A percentile compares a stretch with the other conserved stretches of the same genome.
phyloP scores from a whole-genome alignment of 768 basidiomycete genomes.

The Tubosaeta brunneosetosa region DNA sequence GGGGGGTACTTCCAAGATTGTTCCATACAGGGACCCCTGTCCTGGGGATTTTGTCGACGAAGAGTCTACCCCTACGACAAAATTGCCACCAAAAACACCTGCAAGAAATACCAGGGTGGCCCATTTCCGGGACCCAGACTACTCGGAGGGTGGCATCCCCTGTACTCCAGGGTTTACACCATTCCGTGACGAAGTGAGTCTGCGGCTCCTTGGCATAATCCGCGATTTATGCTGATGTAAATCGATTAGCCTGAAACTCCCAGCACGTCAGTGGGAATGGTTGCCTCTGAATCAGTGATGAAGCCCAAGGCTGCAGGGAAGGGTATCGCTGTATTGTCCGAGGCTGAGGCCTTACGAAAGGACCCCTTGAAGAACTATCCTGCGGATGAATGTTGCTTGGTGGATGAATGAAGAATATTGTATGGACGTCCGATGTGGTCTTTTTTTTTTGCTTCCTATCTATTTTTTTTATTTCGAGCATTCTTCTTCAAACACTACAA shows the following conservation, averaged over 20 bases:
- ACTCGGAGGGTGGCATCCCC: slow-evolving; percentile 27
- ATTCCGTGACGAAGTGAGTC: slow-evolving; percentile 66
- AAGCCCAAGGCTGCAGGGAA: slow-evolving; percentile 51
- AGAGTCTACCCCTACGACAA: slow-evolving; percentile 30
- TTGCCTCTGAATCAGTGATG: slow-evolving; percentile 57
- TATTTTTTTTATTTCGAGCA: background rate
- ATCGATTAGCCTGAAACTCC: slow-evolving; percentile 19
- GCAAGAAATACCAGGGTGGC: slow-evolving; percentile 31
- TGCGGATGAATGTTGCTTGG: slow-evolving; percentile 15
- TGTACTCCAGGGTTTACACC: slow-evolving; percentile 61
- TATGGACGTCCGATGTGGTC: background rate
- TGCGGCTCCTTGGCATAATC: slow-evolving; percentile 3
- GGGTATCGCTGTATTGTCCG: slow-evolving; percentile 45
- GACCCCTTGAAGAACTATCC: slow-evolving; percentile 79
- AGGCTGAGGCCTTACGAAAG: slow-evolving; percentile 73
- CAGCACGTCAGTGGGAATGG: slow-evolving; percentile 25
- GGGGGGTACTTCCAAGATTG: slow-evolving; percentile 49
- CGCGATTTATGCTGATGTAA: slow-evolving; percentile 6
- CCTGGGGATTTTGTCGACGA: slow-evolving; percentile 35
- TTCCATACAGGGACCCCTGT: slow-evolving; percentile 60
- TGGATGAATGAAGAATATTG: slow-evolving; percentile 21
- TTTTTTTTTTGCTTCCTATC: slow-evolving; percentile 14
- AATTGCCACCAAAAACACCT: slow-evolving; percentile 32
- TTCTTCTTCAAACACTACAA: slow-evolving; percentile 2
- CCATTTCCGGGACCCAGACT: slow-evolving; percentile 38